These are phyloP conservation scores for Globisporangium alternatum DNA, from an alignment of 352 stramenopile species.

Conservation along the genomic window DNA sequence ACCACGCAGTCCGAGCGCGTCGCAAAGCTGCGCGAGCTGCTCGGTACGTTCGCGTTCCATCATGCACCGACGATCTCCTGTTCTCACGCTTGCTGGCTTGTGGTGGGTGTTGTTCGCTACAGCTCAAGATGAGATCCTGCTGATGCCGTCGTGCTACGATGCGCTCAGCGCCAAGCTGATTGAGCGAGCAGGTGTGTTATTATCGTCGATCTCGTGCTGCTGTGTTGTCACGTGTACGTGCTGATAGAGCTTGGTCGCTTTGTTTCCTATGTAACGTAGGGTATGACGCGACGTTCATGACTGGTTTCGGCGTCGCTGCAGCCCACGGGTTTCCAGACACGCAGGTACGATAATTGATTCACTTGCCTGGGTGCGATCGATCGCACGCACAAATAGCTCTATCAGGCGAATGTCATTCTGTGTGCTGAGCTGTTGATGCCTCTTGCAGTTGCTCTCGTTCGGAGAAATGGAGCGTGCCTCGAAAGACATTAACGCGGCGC, in stretches of 20 bases:
- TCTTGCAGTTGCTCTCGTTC: slow-evolving; percentile 52
- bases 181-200: slow-evolving; percentile 44
- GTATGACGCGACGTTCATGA: slow-evolving; percentile 93
- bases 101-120: background rate
- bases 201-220: background rate
- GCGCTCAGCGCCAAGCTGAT: slow-evolving; percentile 89
- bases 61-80: background rate
- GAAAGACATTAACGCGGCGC: slow-evolving; percentile 37
- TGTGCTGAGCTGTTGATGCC: background rate
- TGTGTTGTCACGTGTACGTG: background rate
- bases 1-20: slow-evolving; percentile 46
- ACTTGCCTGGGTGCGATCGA: too few relatives aligned
- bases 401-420: background rate
- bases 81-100: slow-evolving; percentile 3
- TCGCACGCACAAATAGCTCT: background rate
- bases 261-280: slow-evolving; percentile 21
- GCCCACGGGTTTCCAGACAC: slow-evolving; percentile 88
- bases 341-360: slow-evolving; percentile 66
- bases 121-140: slow-evolving; percentile 56
- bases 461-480: slow-evolving; percentile 54
- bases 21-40: slow-evolving; percentile 43
- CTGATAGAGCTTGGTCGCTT: background rate
- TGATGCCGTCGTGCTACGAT: slow-evolving; percentile 92
- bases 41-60: slow-evolving; percentile 24
- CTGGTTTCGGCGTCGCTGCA: slow-evolving; percentile 90